phyloP scores from a whole-genome alignment of 164 flowering plant genomes.

The Aristolochia contorta region DNA sequence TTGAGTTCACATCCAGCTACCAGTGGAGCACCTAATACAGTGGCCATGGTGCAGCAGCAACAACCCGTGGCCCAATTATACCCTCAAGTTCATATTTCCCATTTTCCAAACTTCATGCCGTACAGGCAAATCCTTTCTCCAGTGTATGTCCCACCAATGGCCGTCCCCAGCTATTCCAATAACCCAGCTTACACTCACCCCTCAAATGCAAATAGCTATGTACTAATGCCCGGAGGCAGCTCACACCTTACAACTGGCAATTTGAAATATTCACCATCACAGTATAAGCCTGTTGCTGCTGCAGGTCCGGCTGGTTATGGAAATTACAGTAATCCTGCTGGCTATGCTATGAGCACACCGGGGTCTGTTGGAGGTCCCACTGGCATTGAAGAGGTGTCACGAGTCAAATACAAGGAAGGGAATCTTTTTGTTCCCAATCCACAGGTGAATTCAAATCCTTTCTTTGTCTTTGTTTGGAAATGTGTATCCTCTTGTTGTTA shows the following conservation, averaged over 20 bases:
- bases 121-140: conserved; percentile 81
- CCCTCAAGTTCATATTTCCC: conserved; percentile 84
- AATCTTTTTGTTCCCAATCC: conserved; percentile 74
- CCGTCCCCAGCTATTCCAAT: conserved; percentile 72
- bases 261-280: conserved; percentile 76
- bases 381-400: conserved; percentile 75
- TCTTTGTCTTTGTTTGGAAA: neutral
- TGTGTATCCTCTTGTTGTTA: neutral
- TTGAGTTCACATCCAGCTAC: conserved; percentile 45
- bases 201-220: conserved; percentile 62
- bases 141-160: conserved; percentile 89
- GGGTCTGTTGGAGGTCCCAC: conserved; percentile 55
- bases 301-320: conserved; percentile 76
- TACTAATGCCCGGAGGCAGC: conserved; percentile 82
- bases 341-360: conserved; percentile 64
- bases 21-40: conserved; percentile 45
- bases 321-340: conserved; percentile 57
- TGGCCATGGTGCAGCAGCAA: conserved; percentile 51
- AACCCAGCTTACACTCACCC: conserved; percentile 77
- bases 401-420: conserved; percentile 83
- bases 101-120: conserved; percentile 71
- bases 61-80: conserved; percentile 70
- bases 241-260: conserved; percentile 58
- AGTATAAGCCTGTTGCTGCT: conserved; percentile 66
- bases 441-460: conserved; percentile 39